Percentiles rank a stretch among this genome's conserved stretches.
Conservation (phyloP, 495 filamentous ascomycete species). For the Podospora appendiculata region DNA sequence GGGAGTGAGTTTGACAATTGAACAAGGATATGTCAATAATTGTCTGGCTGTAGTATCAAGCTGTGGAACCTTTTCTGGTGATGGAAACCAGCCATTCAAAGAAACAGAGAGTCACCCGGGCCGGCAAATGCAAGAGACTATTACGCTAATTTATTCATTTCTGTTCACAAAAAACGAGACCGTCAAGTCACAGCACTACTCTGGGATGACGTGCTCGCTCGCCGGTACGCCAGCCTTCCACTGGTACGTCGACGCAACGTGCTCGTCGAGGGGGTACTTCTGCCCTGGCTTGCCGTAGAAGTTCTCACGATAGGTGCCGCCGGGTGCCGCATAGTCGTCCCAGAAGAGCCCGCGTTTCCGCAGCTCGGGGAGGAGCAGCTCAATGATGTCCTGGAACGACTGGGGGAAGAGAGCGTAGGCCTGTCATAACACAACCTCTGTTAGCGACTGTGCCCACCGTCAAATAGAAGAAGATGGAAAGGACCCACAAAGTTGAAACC, state of each 20-base stretch:
- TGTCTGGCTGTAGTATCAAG: too few relatives aligned
- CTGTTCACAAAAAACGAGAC: too few relatives aligned
- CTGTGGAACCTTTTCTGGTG: too few relatives aligned
- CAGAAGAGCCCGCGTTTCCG: conserved; percentile 46
- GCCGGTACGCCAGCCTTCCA: conserved; percentile 28
- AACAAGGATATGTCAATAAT: too few relatives aligned
- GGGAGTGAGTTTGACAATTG: not conserved
- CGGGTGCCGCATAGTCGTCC: conserved; percentile 39
- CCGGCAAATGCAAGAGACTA: too few relatives aligned
- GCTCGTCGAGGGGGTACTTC: conserved; percentile 21
- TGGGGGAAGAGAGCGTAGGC: conserved; percentile 54
- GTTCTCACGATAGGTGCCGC: conserved; percentile 46
- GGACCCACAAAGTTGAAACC: conserved; percentile 42
- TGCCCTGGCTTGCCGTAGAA: conserved; percentile 30
- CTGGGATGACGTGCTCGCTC: conserved; percentile 22
- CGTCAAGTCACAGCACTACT: not conserved
- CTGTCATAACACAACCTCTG: too few relatives aligned
- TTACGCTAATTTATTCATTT: too few relatives aligned
- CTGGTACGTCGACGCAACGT: conserved; percentile 26
- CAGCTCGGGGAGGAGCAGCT: conserved; percentile 53
- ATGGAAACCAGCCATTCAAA: too few relatives aligned
- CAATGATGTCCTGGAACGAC: conserved; percentile 56
- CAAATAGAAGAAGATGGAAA: not conserved
- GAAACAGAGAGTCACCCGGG: too few relatives aligned
- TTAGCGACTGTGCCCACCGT: not conserved